Conservation (phyloP, 805 yeast genomes). For the Saturnispora sekii region DNA sequence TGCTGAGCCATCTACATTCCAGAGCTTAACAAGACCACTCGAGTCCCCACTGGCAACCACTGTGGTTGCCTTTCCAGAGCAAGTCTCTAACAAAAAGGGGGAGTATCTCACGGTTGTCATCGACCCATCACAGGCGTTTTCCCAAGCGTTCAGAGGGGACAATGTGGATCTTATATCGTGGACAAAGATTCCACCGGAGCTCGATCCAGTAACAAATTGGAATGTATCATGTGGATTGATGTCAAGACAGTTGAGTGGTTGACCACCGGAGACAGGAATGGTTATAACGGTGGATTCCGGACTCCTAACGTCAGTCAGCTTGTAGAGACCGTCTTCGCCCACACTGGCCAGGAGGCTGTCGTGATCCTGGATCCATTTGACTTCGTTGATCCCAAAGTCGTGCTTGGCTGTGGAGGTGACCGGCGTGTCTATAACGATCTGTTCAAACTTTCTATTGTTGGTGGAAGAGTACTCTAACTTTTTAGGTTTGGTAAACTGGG, state of each 20-base stretch:
- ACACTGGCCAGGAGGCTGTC: constrained; percentile 52
- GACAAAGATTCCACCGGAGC: constrained; percentile 42
- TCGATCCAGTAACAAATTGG: constrained; percentile 60
- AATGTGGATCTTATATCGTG: constrained; percentile 55
- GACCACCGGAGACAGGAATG: constrained; percentile 4
- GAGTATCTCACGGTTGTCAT: constrained; percentile 71
- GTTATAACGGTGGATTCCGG: constrained; percentile 12
- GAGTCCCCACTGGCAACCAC: constrained; percentile 55
- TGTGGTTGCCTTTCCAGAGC: background rate
- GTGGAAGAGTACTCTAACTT: constrained; percentile 10
- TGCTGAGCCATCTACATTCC: constrained; percentile 36
- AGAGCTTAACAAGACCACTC: constrained; percentile 52
- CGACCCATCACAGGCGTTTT: constrained; percentile 37
- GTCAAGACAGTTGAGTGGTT: constrained; percentile 41
- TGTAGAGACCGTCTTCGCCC: constrained; percentile 51
- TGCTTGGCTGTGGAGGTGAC: constrained; percentile 24
- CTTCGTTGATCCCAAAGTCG: constrained; percentile 53
- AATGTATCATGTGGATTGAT: constrained; percentile 49
- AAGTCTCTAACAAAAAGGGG: constrained; percentile 38
- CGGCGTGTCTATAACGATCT: constrained; percentile 13
- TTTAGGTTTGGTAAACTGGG: constrained; percentile 11
- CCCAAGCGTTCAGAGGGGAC: constrained; percentile 22
- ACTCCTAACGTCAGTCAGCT: constrained; percentile 45
- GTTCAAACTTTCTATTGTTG: constrained; percentile 6
- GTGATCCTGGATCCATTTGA: constrained; percentile 59